Evolutionary conservation across 768 basidiomycete genomes (phyloP), one percentile per base, ranked within the genome.

Genomic region (Podaxis sp.): DNA sequence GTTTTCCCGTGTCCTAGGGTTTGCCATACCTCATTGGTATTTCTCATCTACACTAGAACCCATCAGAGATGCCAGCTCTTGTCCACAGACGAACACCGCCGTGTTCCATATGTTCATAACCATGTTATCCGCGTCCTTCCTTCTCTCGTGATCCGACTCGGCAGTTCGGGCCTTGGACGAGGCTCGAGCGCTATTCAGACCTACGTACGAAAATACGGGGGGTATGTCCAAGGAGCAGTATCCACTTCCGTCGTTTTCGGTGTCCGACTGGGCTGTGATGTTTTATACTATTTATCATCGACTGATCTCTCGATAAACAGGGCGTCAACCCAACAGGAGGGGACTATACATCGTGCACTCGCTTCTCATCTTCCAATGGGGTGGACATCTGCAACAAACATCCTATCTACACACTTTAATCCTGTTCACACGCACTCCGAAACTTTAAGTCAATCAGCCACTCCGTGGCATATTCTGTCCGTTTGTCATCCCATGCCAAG

Each of bases 391-490:
- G 28, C 17, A 17, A 15, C 33, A n/a, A 28, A 57, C 28, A 44
- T 26, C 19, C 26, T 57, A 44, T 30, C 26, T 44, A 46, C 42
- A 60, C 38, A 60, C 38, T 30, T 15, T 52, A 39, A 60, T 19
- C 38, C 44, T 52, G 4, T 7, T 39, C 49, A 36, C 26, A 44
- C 42, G 19, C 39, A 52, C 28, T 52, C 51, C 59, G 51, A 52
- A 61, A 61, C 51, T 22, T 40, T 59, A 30, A 59, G 57, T 49
- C 12, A 40, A 61, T 53, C 24, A 44, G 42, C 22, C 24, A 24
- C 28, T 42, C 59, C 26, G 52, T 61, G 59, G 59, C 59, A 61
- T 48, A 53, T 53, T 44, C 59, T 61, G 59, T 61, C 59, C 24
- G 13, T 61, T 61, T 61, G 59, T 54, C 52, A 24, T 59, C 28